Percentiles rank a stretch among this genome's conserved stretches.
phyloP scores from a whole-genome alignment of 1,284 basidiomycete genomes.

The Fistulina hepatica region DNA sequence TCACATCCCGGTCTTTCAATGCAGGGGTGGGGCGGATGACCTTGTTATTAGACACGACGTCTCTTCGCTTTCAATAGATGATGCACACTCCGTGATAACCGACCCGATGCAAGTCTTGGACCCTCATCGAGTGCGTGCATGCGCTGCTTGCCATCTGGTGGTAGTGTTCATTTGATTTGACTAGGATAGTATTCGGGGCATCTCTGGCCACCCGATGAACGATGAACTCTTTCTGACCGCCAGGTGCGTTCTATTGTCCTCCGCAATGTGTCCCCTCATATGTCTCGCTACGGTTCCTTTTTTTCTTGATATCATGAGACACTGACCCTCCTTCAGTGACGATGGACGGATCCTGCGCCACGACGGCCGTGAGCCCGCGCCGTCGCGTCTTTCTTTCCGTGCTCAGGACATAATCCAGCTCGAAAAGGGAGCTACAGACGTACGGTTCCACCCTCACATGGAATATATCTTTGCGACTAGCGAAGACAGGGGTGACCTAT shows the following conservation, averaged over 20 bases:
- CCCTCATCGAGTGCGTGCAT: too few relatives aligned
- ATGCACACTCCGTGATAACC: conserved; percentile 12
- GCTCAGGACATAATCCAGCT: conserved; percentile 43
- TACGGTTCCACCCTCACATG: conserved; percentile 52
- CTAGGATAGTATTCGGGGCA: conserved; percentile 51
- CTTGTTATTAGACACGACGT: conserved; percentile 50
- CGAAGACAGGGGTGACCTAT: conserved; percentile 44
- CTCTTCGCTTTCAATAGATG: conserved; percentile 15
- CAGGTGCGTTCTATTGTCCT: conserved; percentile 30
- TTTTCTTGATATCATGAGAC: conserved; percentile 2
- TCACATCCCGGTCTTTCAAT: conserved; percentile 5
- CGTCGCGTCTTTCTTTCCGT: conserved; percentile 17
- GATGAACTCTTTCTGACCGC: conserved; percentile 60
- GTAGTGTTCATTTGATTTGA: conserved; percentile 8
- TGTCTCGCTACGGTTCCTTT: neutral
- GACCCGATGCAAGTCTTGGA: too few relatives aligned
- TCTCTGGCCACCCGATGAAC: conserved; percentile 50
- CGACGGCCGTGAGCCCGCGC: conserved; percentile 29
- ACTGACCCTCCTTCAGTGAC: conserved; percentile 34
- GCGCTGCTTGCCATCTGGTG: too few relatives aligned
- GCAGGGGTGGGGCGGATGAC: conserved; percentile 56
- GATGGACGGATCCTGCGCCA: conserved; percentile 55
- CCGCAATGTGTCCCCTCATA: conserved; percentile 3
- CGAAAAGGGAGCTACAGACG: conserved; percentile 43
- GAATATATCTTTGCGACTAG: conserved; percentile 58